Evolutionary conservation across 805 yeast species (phyloP), one percentile per base, ranked within the genome.

Genomic region (Ogataea dorogensis): DNA sequence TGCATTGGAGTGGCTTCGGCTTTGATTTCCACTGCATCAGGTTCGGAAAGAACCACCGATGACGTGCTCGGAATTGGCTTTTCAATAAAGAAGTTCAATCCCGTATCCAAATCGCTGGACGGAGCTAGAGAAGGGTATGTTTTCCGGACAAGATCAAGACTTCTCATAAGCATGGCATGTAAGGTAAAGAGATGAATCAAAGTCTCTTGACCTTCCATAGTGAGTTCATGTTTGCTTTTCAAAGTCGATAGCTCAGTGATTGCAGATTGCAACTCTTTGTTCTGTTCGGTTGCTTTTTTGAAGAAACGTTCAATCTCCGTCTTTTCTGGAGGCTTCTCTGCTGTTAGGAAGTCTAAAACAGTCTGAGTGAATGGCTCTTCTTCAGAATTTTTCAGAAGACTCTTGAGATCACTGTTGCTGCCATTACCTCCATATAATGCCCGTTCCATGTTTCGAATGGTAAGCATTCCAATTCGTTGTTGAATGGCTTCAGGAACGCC

Each of bases 381-480:
- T 5, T 22, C 19, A 4, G 44, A 21, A 8, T 10, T 12, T 5
- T 20, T 35, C 13, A 40, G 6, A 2, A 33, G 31, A 5, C 24
- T 19, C 8, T 20, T 25, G 7, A 32, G 30, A 17, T 35, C 31
- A 5, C 20, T 17, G 24, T 13, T 11, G 4, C 38, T 17, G 9
- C 28, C 37, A 7, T 24, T 26, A 11, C 43, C 28, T 3, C 46
- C 57, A 38, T 70, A 68, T 36, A 81, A 61, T 34, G 71, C 67
- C 15, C 63, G 57, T 49, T 82, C 87, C 81, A 88, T 81, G 58
- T 89, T 89, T 50, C 82, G 74, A 81, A 89, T 80, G 31, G 93
- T 75, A 49, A 83, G 79, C 28, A 85, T 70, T 1, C 94, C 93
- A 40, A 88, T 74, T 50, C 79, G 74, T 26, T 87, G 84, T 50